These are phyloP conservation scores for Panaeolus cyanescens DNA, from an alignment of 768 basidiomycete species.

Conservation along the genomic window DNA sequence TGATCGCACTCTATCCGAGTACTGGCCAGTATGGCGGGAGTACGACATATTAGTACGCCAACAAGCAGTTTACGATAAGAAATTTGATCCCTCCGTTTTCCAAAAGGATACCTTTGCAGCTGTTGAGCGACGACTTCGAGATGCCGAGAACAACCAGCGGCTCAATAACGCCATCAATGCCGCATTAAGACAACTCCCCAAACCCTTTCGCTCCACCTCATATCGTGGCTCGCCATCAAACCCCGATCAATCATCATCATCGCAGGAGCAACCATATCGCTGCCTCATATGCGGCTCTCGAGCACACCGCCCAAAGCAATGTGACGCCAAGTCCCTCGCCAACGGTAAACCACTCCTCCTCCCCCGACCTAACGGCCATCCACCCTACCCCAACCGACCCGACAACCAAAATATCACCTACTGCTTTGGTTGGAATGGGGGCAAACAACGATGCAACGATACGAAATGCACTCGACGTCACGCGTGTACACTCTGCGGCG, in stretches of 20 bases:
- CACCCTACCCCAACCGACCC: background rate
- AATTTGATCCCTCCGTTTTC: background rate
- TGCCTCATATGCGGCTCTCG: background rate
- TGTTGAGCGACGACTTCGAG: background rate
- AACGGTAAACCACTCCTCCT: background rate
- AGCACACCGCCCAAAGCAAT: background rate
- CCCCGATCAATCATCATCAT: background rate
- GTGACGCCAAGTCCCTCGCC: background rate
- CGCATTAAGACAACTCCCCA: too few species aligned
- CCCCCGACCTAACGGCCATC: background rate
- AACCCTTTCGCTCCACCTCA: too few species aligned
- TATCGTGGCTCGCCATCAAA: background rate
- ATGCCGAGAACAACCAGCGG: background rate
- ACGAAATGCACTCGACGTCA: constrained; percentile 15
- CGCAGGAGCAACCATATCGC: background rate
- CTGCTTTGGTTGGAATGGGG: background rate
- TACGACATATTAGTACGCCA: constrained; percentile 5
- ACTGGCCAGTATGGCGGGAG: background rate
- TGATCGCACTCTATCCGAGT: background rate
- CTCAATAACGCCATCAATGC: background rate
- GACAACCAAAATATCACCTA: background rate
- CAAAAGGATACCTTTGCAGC: background rate
- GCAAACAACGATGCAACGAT: background rate
- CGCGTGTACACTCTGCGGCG: constrained; percentile 30
- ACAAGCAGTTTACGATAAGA: background rate